These are phyloP conservation scores for Cucumis variabilis DNA, from an alignment of 331 rosid genomes.

Conservation along the genomic window DNA sequence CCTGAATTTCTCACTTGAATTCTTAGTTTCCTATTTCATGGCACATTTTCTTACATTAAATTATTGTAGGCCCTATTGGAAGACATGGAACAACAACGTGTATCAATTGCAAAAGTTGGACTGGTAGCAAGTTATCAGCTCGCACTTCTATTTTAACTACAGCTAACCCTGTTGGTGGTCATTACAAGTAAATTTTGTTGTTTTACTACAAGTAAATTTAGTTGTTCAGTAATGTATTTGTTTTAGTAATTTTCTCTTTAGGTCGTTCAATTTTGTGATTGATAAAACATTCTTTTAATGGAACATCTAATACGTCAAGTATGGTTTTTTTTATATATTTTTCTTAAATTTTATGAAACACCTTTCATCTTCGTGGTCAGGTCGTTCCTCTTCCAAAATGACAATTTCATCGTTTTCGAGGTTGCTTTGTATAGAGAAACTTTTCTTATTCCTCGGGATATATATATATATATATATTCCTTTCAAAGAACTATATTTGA, in stretches of 20 bases:
- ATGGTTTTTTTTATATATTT: too few relatives aligned
- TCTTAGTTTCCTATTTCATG: constrained; percentile 30
- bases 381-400: constrained; percentile 6
- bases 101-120: constrained; percentile 96
- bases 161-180: constrained; percentile 98
- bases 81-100: constrained; percentile 99
- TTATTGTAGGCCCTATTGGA: constrained; percentile 77
- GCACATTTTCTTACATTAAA: constrained; percentile 31
- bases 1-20: constrained; percentile 29
- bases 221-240: background rate
- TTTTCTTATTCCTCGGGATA: background rate
- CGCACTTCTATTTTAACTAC: constrained; percentile 95
- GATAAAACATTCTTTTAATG: background rate
- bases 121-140: constrained; percentile 94
- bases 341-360: too few relatives aligned
- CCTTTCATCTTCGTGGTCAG: background rate
- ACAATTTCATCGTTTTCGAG: background rate
- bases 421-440: background rate
- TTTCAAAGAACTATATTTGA: background rate
- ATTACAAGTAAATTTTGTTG: constrained; percentile 68
- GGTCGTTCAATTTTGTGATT: background rate
- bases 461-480: background rate
- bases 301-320: background rate
- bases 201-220: constrained; percentile 85
- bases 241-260: background rate